Evolutionary conservation across 257 asterid genomes (phyloP), one percentile per base, ranked within the genome.

Genomic region (Euphrasia confusa): DNA sequence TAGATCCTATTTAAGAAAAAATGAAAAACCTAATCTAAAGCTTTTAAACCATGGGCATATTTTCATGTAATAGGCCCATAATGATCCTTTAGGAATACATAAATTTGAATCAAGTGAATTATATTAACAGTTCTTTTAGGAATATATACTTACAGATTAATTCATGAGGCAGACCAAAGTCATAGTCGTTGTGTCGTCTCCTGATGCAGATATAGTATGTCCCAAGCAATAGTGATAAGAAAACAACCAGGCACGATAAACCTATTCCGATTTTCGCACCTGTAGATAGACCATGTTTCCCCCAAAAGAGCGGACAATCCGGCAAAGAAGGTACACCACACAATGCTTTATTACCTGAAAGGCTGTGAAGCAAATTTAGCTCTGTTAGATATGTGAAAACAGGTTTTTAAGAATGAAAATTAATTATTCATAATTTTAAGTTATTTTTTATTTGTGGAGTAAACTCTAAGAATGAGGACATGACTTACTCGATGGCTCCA

Each of bases 291-390:
- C 97, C 95, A 45, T 80, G 65, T 70, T 79, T 85, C 33, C 85
- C 90, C 99, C 99, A 87, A 60, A 93, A 78, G 54, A 87, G 66
- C 0, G 97, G 82, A 56, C 99, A 93, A 58, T 83, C 71, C 0
- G 92, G 94, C 68, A 93, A 75, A 64, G 96, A 70, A 37, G 99
- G 96, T 64, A 78, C 91, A 4, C 99, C 96, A 11, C 97, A 93
- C 69, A 93, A 68, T 65, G 88, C 87, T 78, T 87, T 89, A 80
- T 93, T 89, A 64, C 87, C 84, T 39, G 90, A 85, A 30, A 93
- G 86, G 76, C 97, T 93, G 84, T 61, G 33, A 67, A 72, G 65
- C 32, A 44, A 49, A 60, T 12, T 37, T 15, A 35, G 21, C 0
- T 7, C 28, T 30, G 15, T 33, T 9, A 44, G 65, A 47, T 35